Conservation (phyloP, 129 eudicot species). For the Flaveria trinervia region DNA sequence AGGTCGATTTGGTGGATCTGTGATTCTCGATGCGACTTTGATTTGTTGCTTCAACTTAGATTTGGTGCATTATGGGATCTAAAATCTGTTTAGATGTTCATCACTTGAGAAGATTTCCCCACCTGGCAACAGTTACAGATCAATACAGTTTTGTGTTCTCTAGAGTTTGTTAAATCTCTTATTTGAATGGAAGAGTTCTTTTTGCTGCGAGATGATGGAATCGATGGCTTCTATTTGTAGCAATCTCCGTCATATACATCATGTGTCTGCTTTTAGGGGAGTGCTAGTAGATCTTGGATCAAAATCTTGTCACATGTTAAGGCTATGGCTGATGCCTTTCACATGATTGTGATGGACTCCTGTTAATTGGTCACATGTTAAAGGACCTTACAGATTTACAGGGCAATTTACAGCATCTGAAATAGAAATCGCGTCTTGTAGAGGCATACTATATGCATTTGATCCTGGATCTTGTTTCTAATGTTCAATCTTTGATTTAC, state of each 20-base stretch:
- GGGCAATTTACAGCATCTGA: slow-evolving; percentile 5
- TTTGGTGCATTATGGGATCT: slow-evolving; percentile 27
- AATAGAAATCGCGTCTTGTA: background rate
- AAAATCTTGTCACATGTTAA: too few species aligned
- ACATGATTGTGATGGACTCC: background rate
- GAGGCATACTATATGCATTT: slow-evolving; percentile 1
- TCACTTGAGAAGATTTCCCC: slow-evolving; percentile 21
- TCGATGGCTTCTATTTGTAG: slow-evolving; percentile 18
- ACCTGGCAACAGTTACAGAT: slow-evolving; percentile 13
- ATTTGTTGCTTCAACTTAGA: slow-evolving; percentile 3
- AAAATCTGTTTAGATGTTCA: slow-evolving; percentile 21
- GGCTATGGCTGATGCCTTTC: background rate
- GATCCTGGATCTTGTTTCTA: slow-evolving; percentile 11
- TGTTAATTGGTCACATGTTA: slow-evolving; percentile 3
- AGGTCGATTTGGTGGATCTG: slow-evolving; percentile 25
- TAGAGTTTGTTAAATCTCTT: too few species aligned
- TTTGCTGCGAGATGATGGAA: slow-evolving; percentile 22
- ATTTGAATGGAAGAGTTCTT: too few species aligned
- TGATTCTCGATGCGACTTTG: slow-evolving; percentile 17
- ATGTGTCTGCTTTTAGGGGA: background rate
- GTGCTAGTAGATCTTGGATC: too few species aligned
- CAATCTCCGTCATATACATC: background rate
- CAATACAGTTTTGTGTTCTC: slow-evolving; percentile 9
- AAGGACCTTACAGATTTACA: slow-evolving; percentile 7
- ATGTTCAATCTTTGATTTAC: slow-evolving; percentile 15